Percentiles rank a stretch among this genome's conserved stretches.
Conservation (phyloP, 768 basidiomycete genomes). For the Xerocomellus chrysenteron region DNA sequence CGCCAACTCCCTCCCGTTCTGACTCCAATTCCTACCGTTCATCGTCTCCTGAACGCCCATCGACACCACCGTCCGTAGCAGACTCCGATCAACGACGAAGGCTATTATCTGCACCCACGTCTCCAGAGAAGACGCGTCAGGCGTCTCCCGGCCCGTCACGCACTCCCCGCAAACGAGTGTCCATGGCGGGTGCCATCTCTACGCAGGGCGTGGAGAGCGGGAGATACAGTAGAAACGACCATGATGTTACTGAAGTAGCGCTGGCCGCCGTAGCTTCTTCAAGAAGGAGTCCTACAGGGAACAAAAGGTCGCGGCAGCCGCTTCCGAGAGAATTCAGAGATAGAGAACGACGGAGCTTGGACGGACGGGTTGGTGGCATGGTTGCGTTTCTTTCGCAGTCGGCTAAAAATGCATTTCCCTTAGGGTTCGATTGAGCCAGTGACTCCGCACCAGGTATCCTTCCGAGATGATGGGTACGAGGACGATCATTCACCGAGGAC, state of each 20-base stretch:
- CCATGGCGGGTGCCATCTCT: conserved; percentile 36
- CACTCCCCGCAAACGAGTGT: conserved; percentile 44
- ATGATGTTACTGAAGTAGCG: conserved; percentile 54
- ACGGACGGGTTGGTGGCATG: conserved; percentile 40
- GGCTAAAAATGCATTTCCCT: conserved; percentile 1
- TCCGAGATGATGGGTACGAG: conserved; percentile 25
- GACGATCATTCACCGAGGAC: conserved; percentile 24
- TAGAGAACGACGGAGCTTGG: conserved; percentile 35
- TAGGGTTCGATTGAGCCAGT: conserved; percentile 38
- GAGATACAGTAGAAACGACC: conserved; percentile 22
- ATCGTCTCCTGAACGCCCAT: conserved; percentile 38
- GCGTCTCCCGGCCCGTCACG: conserved; percentile 41
- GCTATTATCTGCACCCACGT: conserved; percentile 49
- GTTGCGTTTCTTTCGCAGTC: neutral
- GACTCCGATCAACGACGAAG: conserved; percentile 36
- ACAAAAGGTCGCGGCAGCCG: conserved; percentile 46
- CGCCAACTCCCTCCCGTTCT: conserved; percentile 30
- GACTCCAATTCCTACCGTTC: conserved; percentile 36
- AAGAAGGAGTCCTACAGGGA: conserved; percentile 48
- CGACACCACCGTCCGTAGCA: conserved; percentile 37
- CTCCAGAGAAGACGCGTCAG: conserved; percentile 40
- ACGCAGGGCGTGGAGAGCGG: conserved; percentile 23
- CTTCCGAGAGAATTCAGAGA: conserved; percentile 51
- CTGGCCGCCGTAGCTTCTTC: conserved; percentile 60
- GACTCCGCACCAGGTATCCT: conserved; percentile 36